Evolutionary conservation across 495 filamentous ascomycete species (phyloP).

Genomic region (Penicillium soppii): DNA sequence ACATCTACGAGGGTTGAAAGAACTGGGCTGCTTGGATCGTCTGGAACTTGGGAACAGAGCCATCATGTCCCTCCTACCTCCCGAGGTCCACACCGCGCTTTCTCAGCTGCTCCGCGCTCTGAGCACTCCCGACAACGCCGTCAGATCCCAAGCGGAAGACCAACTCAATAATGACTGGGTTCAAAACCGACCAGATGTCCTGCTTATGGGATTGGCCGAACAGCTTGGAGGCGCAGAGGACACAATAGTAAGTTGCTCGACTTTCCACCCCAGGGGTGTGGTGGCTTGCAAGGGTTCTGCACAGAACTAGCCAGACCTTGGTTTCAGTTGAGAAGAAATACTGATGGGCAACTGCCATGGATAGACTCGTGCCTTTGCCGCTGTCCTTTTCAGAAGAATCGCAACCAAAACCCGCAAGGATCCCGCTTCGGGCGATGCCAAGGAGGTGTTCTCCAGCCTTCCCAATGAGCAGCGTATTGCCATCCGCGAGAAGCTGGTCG

Average conservation of each 20-base stretch:
- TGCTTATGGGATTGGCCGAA: slow-evolving; percentile 91
- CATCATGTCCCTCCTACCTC: slow-evolving; percentile 81
- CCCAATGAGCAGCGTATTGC: slow-evolving; percentile 64
- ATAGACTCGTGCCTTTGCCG: slow-evolving; percentile 83
- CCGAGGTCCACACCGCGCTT: slow-evolving; percentile 79
- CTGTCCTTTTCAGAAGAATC: slow-evolving; percentile 93
- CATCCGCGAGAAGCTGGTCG: slow-evolving; percentile 79
- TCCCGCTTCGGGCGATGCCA: slow-evolving; percentile 63
- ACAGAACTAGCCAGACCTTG: not conserved
- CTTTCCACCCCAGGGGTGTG: slow-evolving; percentile 4
- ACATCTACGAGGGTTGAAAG: slow-evolving; percentile 23
- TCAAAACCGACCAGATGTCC: slow-evolving; percentile 70
- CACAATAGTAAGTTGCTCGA: slow-evolving; percentile 56
- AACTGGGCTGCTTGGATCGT: slow-evolving; percentile 24
- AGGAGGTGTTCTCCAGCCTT: slow-evolving; percentile 81
- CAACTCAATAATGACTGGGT: slow-evolving; percentile 89
- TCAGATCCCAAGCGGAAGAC: slow-evolving; percentile 83
- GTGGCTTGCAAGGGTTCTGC: not conserved
- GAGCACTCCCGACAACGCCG: slow-evolving; percentile 83
- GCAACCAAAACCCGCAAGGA: slow-evolving; percentile 81
- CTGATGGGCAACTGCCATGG: not conserved
- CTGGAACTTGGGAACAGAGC: slow-evolving; percentile 33
- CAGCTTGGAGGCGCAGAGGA: slow-evolving; percentile 76
- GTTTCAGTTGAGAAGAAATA: not conserved
- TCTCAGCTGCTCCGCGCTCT: slow-evolving; percentile 81